phyloP scores from a whole-genome alignment of 2,329 filamentous ascomycete species.

The Fonsecaea erecta region DNA sequence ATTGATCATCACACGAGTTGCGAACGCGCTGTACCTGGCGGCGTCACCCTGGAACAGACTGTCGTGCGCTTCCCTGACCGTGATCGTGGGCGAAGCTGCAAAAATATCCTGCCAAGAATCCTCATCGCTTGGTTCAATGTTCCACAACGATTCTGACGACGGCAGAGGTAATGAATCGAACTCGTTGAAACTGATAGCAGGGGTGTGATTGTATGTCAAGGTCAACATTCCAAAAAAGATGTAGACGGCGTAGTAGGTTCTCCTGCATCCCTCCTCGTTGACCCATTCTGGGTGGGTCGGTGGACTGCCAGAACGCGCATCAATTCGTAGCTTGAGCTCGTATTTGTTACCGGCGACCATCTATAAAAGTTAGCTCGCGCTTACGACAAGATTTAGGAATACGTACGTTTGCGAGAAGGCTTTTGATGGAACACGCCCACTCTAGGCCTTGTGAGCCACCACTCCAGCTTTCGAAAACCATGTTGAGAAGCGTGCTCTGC shows the following conservation, averaged over 20 bases:
- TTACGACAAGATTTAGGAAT: not conserved
- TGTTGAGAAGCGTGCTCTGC: constrained; percentile 95
- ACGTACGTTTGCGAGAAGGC: constrained; percentile 79
- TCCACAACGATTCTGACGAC: constrained; percentile 94
- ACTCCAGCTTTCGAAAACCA: constrained; percentile 99
- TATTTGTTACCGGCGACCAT: constrained; percentile 98
- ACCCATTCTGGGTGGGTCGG: constrained; percentile 91
- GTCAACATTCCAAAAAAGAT: constrained; percentile 98
- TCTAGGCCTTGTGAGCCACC: constrained; percentile 96
- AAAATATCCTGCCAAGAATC: constrained; percentile 82
- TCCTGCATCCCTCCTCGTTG: constrained; percentile 92
- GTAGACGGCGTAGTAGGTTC: constrained; percentile 98
- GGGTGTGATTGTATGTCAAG: constrained; percentile 95
- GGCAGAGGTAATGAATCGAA: constrained; percentile 92
- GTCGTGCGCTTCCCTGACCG: constrained; percentile 92
- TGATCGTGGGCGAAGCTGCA: constrained; percentile 71
- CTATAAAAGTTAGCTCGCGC: constrained; percentile 38
- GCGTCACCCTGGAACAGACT: constrained; percentile 92
- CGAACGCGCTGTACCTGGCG: constrained; percentile 92
- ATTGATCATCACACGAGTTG: constrained; percentile 98
- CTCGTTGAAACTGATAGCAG: constrained; percentile 97
- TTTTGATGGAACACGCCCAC: constrained; percentile 99
- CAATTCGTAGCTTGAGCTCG: constrained; percentile 89
- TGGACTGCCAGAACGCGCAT: constrained; percentile 75
- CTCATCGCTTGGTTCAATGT: constrained; percentile 77